Evolutionary conservation across 2,329 filamentous ascomycete genomes (phyloP), one percentile per base, ranked within the genome.

Genomic region (Hypoxylon sp.): DNA sequence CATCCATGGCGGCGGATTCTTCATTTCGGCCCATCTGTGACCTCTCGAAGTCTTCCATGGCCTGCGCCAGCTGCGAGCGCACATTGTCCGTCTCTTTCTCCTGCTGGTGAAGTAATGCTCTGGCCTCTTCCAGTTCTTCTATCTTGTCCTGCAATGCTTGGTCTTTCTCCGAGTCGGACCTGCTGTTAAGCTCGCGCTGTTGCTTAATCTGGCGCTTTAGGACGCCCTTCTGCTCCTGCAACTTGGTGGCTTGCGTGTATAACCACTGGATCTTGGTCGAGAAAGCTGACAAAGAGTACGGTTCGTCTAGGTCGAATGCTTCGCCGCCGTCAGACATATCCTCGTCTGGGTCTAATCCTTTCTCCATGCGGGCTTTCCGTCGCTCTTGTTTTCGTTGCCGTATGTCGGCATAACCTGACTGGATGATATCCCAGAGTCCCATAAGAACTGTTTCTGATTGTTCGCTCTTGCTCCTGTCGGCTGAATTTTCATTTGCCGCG

Each of bases 181-280:
- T 94, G 82, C 87, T 94, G 81, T 97, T 97, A 63, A 98, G 87
- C 76, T 97, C 94, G 65, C 94, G 92, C 81, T 98, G 95, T 78
- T 98, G 94, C 81, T 97, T 95, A 75, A 98, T 95, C 79, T 98
- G 94, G 47, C 94, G 90, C 75, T 95, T 92, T 8, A 98, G 86
- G 22, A 97, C 94, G 53, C 90, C 89, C 78, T 97, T 97, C 78
- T 98, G 94, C 74, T 97, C 93, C 69, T 93, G 91, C 37, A 98
- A 84, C 19, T 88, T 88, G 17, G 90, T 91, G n/a, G 93, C 88
- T 65, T 93, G 92, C 44, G 86, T 85, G 76, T 94, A 93, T 3
- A 98, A 83, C 81, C 90, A 92, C 74, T 94, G 91, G 0, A 98
- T 90, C 75, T 93, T 93, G 8, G 88, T 84, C 14, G 90, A 91